Evolutionary conservation across 2,329 filamentous ascomycete genomes (phyloP).

Genomic region (Grosmannia serpens): DNA sequence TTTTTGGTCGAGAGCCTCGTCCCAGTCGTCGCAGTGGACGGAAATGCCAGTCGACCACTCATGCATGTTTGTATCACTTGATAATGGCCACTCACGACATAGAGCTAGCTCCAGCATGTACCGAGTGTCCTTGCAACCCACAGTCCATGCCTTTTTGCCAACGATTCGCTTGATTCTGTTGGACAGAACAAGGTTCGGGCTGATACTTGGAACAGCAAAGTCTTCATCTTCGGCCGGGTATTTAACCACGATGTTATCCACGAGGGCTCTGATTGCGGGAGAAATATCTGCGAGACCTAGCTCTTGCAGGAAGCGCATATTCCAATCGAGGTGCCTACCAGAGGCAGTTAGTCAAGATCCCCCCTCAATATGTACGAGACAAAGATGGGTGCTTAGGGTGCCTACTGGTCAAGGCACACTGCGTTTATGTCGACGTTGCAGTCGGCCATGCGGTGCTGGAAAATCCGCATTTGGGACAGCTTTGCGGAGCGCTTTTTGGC

Average conservation of each 20-base stretch:
- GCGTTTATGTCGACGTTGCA: conserved; percentile 15
- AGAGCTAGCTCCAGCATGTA: conserved; percentile 25
- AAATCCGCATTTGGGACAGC: conserved; percentile 6
- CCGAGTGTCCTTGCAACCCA: conserved; percentile 17
- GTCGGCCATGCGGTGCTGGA: conserved; percentile 3
- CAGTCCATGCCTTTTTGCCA: conserved; percentile 23
- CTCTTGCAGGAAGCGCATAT: conserved; percentile 19
- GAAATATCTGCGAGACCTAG: conserved; percentile 11
- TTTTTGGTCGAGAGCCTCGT: conserved; percentile 1
- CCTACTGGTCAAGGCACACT: conserved; percentile 22
- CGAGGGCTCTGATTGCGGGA: conserved; percentile 13
- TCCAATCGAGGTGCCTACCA: conserved; percentile 26
- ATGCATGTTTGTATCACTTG: not conserved
- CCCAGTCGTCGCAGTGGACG: conserved; percentile 2
- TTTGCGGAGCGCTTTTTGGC: not conserved
- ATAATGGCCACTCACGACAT: conserved; percentile 19
- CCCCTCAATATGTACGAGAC: not conserved
- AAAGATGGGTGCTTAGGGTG: conserved; percentile 11
- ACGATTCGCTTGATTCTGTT: conserved; percentile 17
- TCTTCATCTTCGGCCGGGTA: conserved; percentile 7
- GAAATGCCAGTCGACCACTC: not conserved
- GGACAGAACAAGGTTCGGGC: not conserved
- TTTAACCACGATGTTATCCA: conserved; percentile 15
- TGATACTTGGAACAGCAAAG: conserved; percentile 19
- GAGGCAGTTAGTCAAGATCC: not conserved